phyloP scores from a whole-genome alignment of 257 asterid species.

The Pogostemon cablin region DNA sequence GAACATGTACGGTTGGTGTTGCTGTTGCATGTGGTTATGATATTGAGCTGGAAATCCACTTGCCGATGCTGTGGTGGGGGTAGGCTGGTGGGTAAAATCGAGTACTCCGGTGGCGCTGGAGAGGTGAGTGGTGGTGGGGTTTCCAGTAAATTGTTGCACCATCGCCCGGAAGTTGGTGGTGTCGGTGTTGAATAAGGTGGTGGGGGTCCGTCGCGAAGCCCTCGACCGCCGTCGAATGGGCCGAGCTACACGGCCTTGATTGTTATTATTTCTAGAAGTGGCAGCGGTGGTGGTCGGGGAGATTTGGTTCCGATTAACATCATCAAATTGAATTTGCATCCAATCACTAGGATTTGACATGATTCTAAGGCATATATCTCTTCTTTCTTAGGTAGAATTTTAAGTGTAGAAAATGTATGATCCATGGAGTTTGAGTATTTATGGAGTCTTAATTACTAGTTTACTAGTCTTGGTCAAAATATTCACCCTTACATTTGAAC shows the following conservation, averaged over 20 bases:
- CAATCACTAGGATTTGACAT: constrained; percentile 35
- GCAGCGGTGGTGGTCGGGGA: constrained; percentile 27
- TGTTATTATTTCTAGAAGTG: constrained; percentile 17
- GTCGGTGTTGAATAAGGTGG: constrained; percentile 60
- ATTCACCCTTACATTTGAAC: neutral
- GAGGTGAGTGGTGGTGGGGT: constrained; percentile 30
- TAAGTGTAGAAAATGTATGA: neutral
- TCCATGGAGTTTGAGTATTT: constrained; percentile 12
- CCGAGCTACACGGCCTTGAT: constrained; percentile 35
- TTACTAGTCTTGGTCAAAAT: constrained; percentile 22
- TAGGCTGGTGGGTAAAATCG: neutral
- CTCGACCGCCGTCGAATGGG: constrained; percentile 46
- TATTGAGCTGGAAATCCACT: constrained; percentile 30
- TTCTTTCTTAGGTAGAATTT: neutral
- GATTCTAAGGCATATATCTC: neutral
- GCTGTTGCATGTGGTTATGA: constrained; percentile 30
- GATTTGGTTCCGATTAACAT: neutral
- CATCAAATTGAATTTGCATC: constrained; percentile 30
- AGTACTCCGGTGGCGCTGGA: constrained; percentile 13
- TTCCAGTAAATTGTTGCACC: constrained; percentile 56
- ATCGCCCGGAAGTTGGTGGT: constrained; percentile 49
- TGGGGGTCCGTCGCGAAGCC: constrained; percentile 49
- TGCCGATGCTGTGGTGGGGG: neutral
- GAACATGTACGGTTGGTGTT: constrained; percentile 22
- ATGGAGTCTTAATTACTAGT: neutral